These are phyloP conservation scores for Hypoxylon sp. DNA, from an alignment of 2,329 filamentous ascomycete species.

Conservation along the genomic window DNA sequence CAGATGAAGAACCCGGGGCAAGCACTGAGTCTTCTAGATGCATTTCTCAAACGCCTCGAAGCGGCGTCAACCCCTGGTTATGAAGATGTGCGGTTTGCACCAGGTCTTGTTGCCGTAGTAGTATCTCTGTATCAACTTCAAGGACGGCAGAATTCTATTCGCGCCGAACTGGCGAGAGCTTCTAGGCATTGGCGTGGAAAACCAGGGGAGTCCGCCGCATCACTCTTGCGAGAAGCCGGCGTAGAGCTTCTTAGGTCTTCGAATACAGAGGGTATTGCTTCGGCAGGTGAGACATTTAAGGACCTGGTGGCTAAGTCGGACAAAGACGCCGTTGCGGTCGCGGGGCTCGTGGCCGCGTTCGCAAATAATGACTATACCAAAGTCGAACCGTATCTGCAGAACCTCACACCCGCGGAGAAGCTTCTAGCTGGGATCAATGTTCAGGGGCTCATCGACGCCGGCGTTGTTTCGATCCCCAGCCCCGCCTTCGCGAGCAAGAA, in stretches of 20 bases:
- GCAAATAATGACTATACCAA: conserved; percentile 67
- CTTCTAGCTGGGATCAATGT: conserved; percentile 69
- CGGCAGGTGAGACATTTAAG: conserved; percentile 81
- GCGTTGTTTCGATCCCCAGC: conserved; percentile 62
- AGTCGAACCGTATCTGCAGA: conserved; percentile 61
- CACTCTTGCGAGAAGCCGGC: conserved; percentile 83
- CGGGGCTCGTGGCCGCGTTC: conserved; percentile 86
- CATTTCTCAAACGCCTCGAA: conserved; percentile 77
- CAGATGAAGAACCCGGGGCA: conserved; percentile 73
- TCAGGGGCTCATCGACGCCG: conserved; percentile 68
- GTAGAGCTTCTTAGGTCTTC: conserved; percentile 80
- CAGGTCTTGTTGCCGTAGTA: conserved; percentile 81
- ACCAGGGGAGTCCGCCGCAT: conserved; percentile 58
- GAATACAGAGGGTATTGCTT: conserved; percentile 69
- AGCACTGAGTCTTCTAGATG: conserved; percentile 77
- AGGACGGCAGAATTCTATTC: conserved; percentile 75
- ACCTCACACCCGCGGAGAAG: conserved; percentile 67
- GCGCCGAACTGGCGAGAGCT: conserved; percentile 78
- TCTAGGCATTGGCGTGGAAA: conserved; percentile 81
- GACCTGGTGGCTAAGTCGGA: conserved; percentile 71
- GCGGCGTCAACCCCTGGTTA: conserved; percentile 62
- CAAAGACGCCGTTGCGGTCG: conserved; percentile 74
- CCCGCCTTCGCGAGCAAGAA: conserved; percentile 57
- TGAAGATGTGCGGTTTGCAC: conserved; percentile 78
- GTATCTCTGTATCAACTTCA: conserved; percentile 81